Evolutionary conservation across 1,284 basidiomycete genomes (phyloP).

Genomic region (Cutaneotrichosporon dermatis): DNA sequence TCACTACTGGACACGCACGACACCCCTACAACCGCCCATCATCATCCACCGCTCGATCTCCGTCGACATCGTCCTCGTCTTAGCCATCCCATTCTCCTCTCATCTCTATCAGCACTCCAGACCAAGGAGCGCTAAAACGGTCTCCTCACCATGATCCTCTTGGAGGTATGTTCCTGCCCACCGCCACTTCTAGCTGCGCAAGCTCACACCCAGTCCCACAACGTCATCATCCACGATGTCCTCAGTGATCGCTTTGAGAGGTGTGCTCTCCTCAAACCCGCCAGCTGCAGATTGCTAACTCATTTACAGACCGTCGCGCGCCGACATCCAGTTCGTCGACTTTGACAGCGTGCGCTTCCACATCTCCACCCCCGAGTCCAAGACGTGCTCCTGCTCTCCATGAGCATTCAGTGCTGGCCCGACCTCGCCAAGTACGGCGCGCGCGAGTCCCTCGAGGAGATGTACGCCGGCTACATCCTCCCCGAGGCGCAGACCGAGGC

Average conservation of each 20-base stretch:
- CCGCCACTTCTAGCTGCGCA: no score
- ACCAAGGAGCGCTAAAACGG: no score
- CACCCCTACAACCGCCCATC: not conserved
- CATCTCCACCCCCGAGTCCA: conserved; percentile 78
- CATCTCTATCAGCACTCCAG: not conserved
- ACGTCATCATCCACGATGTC: conserved; percentile 87
- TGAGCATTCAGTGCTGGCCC: conserved; percentile 96
- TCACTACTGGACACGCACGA: conserved; percentile 1
- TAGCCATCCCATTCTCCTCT: not conserved
- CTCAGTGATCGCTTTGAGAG: conserved; percentile 83
- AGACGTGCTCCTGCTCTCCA: conserved; percentile 77
- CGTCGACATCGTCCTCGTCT: not conserved
- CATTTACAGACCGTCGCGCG: conserved; percentile 66
- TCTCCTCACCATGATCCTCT: conserved; percentile 58
- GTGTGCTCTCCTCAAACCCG: conserved; percentile 52
- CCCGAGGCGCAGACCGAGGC: conserved; percentile 56
- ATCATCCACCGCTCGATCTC: not conserved
- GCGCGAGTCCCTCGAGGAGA: conserved; percentile 68
- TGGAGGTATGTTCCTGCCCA: conserved; percentile 56
- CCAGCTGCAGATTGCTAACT: no score
- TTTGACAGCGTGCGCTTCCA: conserved; percentile 97
- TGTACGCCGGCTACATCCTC: conserved; percentile 69
- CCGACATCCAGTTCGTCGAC: conserved; percentile 95
- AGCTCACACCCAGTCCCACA: conserved; percentile 63
- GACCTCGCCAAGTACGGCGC: conserved; percentile 88